Evolutionary conservation across 768 basidiomycete genomes (phyloP).

Genomic region (Lactarius sp.): DNA sequence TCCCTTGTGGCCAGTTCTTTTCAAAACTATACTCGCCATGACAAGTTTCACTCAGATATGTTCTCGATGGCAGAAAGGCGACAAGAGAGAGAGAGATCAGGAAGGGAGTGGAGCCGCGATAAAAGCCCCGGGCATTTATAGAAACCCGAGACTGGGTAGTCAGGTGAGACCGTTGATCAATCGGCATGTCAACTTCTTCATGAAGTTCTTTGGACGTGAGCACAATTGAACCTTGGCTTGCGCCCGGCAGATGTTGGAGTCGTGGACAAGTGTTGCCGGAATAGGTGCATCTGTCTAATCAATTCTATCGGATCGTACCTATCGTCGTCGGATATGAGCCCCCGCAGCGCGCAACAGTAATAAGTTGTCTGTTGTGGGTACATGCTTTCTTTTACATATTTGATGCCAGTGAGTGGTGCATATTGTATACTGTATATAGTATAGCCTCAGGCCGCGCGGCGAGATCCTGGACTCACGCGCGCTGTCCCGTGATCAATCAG

Average conservation of each 20-base stretch:
- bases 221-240: not conserved
- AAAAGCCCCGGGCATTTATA: not conserved
- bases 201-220: not conserved
- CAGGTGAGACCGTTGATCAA: not conserved
- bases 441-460: no score
- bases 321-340: not conserved
- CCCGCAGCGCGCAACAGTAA: not conserved
- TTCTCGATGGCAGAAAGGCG: constrained; percentile 8
- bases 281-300: not conserved
- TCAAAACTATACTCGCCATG: constrained; percentile 53
- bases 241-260: not conserved
- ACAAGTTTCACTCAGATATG: constrained; percentile 22
- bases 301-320: not conserved
- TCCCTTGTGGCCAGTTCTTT: constrained; percentile 58
- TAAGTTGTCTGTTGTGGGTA: not conserved
- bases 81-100: not conserved
- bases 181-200: not conserved
- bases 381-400: no score
- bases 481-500: not conserved
- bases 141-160: not conserved
- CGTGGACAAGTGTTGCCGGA: not conserved
- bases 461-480: not conserved
- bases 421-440: no score
- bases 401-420: no score
- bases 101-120: not conserved